phyloP scores from a whole-genome alignment of 352 stramenopile genomes.

The Pythium coloratum region DNA sequence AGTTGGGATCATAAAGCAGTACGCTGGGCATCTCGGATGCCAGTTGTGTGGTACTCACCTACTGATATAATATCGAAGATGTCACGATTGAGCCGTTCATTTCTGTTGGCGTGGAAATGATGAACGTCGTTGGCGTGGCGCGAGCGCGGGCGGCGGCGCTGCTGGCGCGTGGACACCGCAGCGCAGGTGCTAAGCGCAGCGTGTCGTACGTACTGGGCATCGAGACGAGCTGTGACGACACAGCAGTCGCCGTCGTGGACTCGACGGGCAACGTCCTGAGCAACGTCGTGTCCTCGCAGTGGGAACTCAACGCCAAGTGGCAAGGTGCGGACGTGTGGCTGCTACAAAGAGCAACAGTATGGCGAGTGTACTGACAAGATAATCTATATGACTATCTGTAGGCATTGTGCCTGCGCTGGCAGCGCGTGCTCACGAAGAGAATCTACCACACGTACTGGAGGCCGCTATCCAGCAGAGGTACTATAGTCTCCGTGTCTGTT shows the following conservation, averaged over 20 bases:
- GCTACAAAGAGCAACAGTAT: not conserved
- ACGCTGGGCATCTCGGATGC: not conserved
- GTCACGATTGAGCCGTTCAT: conserved; percentile 2
- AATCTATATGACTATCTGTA: conserved; percentile 12
- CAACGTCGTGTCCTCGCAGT: conserved; percentile 94
- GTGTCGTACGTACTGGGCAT: conserved; percentile 91
- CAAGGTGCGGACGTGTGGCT: conserved; percentile 42
- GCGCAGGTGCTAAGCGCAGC: not conserved
- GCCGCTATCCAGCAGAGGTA: conserved; percentile 89
- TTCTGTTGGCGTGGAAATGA: conserved; percentile 14
- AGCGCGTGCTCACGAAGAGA: conserved; percentile 91
- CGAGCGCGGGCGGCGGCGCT: conserved; percentile 5
- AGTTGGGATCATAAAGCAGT: not conserved
- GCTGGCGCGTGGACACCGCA: not conserved
- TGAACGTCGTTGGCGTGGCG: conserved; percentile 3
- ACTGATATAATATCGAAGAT: not conserved
- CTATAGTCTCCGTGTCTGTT: not conserved
- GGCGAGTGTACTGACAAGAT: not conserved
- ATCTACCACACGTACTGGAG: conserved; percentile 94
- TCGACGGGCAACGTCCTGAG: conserved; percentile 91
- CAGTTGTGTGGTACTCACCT: not conserved
- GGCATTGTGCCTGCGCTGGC: conserved; percentile 97
- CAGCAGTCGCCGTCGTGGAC: conserved; percentile 88
- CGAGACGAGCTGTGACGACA: conserved; percentile 97
- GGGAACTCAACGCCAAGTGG: conserved; percentile 85